Percentiles rank a stretch among this genome's conserved stretches.
phyloP scores from a whole-genome alignment of 345 rosid genomes.

The Salix caprea region DNA sequence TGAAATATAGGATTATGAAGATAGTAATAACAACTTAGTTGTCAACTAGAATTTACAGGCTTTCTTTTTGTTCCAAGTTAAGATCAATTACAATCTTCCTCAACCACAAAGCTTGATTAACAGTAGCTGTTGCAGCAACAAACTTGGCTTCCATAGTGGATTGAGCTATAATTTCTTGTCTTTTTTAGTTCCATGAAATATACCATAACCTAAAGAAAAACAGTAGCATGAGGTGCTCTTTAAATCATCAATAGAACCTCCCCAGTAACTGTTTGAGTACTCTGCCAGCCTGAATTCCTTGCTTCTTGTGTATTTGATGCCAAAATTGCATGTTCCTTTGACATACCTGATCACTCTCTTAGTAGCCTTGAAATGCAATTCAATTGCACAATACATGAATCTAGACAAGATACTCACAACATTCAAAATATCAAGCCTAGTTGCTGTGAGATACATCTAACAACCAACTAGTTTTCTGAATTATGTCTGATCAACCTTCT shows the following conservation, averaged over 20 bases:
- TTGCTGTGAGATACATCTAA: neutral
- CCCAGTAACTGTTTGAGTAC: neutral
- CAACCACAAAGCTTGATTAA: neutral
- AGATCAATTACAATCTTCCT: neutral
- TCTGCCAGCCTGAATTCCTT: neutral
- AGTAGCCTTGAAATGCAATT: neutral
- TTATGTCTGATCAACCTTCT: neutral
- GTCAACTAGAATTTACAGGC: too few species aligned
- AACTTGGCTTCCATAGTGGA: neutral
- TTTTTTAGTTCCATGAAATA: neutral
- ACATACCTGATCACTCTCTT: neutral
- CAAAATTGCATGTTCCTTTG: neutral
- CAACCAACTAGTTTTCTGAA: neutral
- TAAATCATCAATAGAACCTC: neutral
- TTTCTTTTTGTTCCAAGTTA: too few species aligned
- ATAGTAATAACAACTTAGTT: too few species aligned
- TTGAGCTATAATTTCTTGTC: neutral
- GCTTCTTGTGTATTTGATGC: neutral
- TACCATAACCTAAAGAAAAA: neutral
- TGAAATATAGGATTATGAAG: too few species aligned
- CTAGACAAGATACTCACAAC: neutral
- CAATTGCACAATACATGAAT: neutral
- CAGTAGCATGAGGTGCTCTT: neutral
- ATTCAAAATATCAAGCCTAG: neutral
- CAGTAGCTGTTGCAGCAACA: neutral